Evolutionary conservation across 805 yeast genomes (phyloP), one percentile per base, ranked within the genome.

Genomic region (Tetrapisispora phaffii): DNA sequence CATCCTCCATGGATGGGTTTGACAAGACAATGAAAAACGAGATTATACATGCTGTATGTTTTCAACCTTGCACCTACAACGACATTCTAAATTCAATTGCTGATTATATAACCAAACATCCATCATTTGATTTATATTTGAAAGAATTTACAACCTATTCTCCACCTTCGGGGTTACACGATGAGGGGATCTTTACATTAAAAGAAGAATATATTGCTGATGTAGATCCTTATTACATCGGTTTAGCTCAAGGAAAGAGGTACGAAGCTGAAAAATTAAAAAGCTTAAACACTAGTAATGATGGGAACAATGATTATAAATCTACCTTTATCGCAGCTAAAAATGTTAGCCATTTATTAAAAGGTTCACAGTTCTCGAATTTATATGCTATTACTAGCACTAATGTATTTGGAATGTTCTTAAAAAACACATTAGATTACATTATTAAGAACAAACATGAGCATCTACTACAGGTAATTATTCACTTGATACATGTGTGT

Each of bases 201-300:
- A 87, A 84, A 56, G 71, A 74, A 2, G 72, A 77, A 41, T 65
- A 67, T 24, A 71, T 65, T 45, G 69, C 67, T 1, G 66, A 72
- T 23, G 75, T 89, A 36, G 93, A 90, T 59, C 95, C 97, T 0
- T 89, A 77, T 56, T 90, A 82, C 58, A 72, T 85, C 47, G 88
- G 87, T 53, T 83, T 82, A 54, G 70, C 83, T 0, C 67, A 90
- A 0, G 87, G 87, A 53, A 80, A 79, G 44, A 75, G 90, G 44
- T 96, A 87, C 45, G 96, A 87, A 48, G 90, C 95, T 7, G 82
- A 84, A 45, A 74, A 72, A 38, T 65, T 78, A 4, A 65, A 85
- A 26, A 79, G 80, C 52, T 75, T 74, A 29, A 59, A 74, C 23
- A 60, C 73, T 34, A 70, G 75, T 9, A 66, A 70, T 45, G 56